These are phyloP conservation scores for Saccharomycopsis capsularis DNA, from an alignment of 805 yeast genomes.

Conservation along the genomic window DNA sequence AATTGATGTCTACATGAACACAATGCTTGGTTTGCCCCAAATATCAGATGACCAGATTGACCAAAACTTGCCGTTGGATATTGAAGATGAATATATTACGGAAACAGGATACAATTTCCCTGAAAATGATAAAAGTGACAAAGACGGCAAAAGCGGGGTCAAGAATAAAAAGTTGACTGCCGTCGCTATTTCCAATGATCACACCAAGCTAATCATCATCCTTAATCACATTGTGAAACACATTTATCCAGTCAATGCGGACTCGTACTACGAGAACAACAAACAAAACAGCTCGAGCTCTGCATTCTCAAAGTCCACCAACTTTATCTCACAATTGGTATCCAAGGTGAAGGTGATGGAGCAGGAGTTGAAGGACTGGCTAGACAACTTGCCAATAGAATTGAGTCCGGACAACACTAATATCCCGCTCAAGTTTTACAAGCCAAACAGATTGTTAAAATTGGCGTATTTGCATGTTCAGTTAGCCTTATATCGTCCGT, in stretches of 20 bases:
- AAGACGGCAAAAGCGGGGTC: conserved; percentile 4
- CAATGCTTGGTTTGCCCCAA: conserved; percentile 79
- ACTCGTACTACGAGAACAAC: conserved; percentile 19
- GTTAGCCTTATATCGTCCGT: conserved; percentile 78
- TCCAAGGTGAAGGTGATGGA: conserved; percentile 57
- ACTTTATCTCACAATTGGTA: conserved; percentile 10
- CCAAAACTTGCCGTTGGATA: conserved; percentile 76
- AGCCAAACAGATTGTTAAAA: conserved; percentile 70
- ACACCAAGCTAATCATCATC: conserved; percentile 66
- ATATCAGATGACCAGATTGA: conserved; percentile 74
- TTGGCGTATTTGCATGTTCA: conserved; percentile 70
- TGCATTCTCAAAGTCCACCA: conserved; percentile 1
- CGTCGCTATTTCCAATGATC: conserved; percentile 64
- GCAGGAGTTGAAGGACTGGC: conserved; percentile 63
- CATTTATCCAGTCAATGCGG: conserved; percentile 64
- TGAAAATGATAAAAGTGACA: background rate
- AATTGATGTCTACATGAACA: conserved; percentile 84
- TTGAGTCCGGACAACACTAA: conserved; percentile 55
- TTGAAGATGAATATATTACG: conserved; percentile 83
- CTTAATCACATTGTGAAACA: conserved; percentile 64
- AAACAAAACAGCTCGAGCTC: conserved; percentile 22
- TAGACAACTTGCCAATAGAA: conserved; percentile 60
- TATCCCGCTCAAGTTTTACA: conserved; percentile 41
- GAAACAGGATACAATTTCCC: conserved; percentile 46
- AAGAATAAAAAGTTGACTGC: conserved; percentile 28